These are phyloP conservation scores for Trametes elegans DNA, from an alignment of 768 basidiomycete species.

Conservation along the genomic window DNA sequence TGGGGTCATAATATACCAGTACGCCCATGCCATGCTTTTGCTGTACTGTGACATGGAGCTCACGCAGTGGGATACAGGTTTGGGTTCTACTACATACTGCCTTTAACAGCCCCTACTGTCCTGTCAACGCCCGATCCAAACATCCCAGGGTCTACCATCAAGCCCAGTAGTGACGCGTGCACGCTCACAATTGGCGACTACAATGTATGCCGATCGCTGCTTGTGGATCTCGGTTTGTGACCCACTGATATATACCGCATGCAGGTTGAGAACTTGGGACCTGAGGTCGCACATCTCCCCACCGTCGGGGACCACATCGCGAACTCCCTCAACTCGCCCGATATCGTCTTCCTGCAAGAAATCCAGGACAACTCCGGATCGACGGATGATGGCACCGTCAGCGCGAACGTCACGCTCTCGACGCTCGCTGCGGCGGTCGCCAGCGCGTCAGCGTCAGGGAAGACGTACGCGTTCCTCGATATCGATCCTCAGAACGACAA, in stretches of 20 bases:
- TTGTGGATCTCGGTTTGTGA: background rate
- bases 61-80: slow-evolving; percentile 7
- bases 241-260: background rate
- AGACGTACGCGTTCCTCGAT: slow-evolving; percentile 46
- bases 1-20: slow-evolving; percentile 55
- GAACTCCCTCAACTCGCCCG: slow-evolving; percentile 49
- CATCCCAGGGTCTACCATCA: slow-evolving; percentile 42
- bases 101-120: slow-evolving; percentile 51
- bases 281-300: slow-evolving; percentile 18
- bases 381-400: slow-evolving; percentile 50
- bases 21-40: background rate
- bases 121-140: slow-evolving; percentile 37
- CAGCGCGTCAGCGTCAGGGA: slow-evolving; percentile 26
- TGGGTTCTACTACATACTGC: slow-evolving; percentile 58
- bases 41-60: no score
- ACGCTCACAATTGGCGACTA: slow-evolving; percentile 56
- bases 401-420: slow-evolving; percentile 49
- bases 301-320: slow-evolving; percentile 51
- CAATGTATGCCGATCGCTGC: slow-evolving; percentile 51
- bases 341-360: slow-evolving; percentile 62
- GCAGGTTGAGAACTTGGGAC: slow-evolving; percentile 27
- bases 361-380: slow-evolving; percentile 60
- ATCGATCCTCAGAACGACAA: slow-evolving; percentile 49
- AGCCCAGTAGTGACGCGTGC: slow-evolving; percentile 35
- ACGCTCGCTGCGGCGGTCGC: slow-evolving; percentile 47